Evolutionary conservation across 306 rosid genomes (phyloP).

Genomic region (Spatholobus suberectus): DNA sequence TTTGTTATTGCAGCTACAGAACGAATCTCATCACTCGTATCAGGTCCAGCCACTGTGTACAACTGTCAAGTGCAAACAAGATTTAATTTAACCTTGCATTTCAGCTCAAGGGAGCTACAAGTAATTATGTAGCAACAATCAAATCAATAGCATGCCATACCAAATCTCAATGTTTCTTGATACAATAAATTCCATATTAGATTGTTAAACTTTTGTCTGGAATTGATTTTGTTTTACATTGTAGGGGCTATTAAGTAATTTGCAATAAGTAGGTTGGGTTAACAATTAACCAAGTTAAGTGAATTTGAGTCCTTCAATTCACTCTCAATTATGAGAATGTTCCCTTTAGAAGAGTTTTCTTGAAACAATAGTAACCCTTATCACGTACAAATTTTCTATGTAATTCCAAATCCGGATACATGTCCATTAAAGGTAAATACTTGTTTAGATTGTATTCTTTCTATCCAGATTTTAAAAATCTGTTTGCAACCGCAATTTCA

Average conservation of each 20-base stretch:
- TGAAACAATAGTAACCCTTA: neutral
- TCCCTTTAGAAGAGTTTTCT: neutral
- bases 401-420: neutral
- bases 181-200: neutral
- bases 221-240: neutral
- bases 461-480: too few relatives aligned
- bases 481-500: too few relatives aligned
- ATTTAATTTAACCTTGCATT: neutral
- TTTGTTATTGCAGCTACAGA: constrained; percentile 65
- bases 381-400: neutral
- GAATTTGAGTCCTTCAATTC: neutral
- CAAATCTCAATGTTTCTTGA: neutral
- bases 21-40: constrained; percentile 64
- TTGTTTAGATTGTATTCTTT: neutral
- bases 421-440: neutral
- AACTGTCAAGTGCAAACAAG: constrained; percentile 56
- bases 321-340: neutral
- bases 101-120: neutral
- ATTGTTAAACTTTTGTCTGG: neutral
- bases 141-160: neutral
- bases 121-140: neutral
- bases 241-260: neutral
- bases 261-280: neutral
- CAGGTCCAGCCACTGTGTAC: constrained; percentile 68
- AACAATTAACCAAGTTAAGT: neutral